Conservation (phyloP, 345 rosid species). For the Capsella bursapastoris region DNA sequence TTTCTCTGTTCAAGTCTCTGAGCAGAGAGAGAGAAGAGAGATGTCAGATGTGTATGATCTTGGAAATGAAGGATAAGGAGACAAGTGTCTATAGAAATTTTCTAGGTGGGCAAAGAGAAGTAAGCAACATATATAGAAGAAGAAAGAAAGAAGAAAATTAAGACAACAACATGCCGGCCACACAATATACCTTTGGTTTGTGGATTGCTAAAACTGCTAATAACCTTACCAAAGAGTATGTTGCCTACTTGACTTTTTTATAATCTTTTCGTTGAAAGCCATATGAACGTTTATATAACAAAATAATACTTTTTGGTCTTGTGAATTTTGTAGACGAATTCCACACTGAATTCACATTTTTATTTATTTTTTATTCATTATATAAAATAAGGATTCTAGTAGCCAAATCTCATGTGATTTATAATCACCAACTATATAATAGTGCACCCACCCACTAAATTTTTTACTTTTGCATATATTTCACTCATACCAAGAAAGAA, state of each 20-base stretch:
- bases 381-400: not conserved
- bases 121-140: conserved; percentile 30
- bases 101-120: conserved; percentile 14
- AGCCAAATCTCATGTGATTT: conserved; percentile 15
- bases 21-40: conserved; percentile 21
- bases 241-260: conserved; percentile 8
- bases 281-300: conserved; percentile 32
- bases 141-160: conserved; percentile 11
- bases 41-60: not conserved
- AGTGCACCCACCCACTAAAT: not conserved
- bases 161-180: conserved; percentile 46
- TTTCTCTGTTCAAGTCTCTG: conserved; percentile 11
- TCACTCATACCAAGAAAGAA: not conserved
- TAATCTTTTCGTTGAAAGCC: not conserved
- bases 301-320: conserved; percentile 4
- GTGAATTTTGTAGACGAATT: conserved; percentile 25
- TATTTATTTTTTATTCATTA: not conserved
- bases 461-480: not conserved
- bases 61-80: not conserved
- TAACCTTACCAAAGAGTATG: conserved; percentile 10
- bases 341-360: conserved; percentile 28
- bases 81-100: not conserved
- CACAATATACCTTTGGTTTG: conserved; percentile 32
- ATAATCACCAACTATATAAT: not conserved
- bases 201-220: conserved; percentile 36